Evolutionary conservation across 768 basidiomycete species (phyloP).

Genomic region (Suillus luteus): DNA sequence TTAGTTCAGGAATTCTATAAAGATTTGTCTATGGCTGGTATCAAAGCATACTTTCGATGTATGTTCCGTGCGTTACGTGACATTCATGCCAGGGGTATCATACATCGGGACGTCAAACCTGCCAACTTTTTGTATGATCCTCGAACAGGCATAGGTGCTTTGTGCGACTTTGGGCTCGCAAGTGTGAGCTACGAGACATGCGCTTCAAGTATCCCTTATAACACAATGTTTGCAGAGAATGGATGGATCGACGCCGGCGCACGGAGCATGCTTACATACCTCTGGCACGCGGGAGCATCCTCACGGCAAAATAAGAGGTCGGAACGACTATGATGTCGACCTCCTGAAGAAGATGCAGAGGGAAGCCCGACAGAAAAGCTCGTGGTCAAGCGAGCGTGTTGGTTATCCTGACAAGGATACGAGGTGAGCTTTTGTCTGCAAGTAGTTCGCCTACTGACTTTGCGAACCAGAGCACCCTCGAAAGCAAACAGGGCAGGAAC

Average conservation of each 20-base stretch:
- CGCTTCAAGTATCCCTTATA: slow-evolving; percentile 10
- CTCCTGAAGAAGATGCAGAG: slow-evolving; percentile 58
- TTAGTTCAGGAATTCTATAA: slow-evolving; percentile 71
- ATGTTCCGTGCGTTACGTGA: slow-evolving; percentile 90
- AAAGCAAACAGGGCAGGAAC: slow-evolving; percentile 98
- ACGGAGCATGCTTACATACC: slow-evolving; percentile 79
- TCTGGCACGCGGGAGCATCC: slow-evolving; percentile 58
- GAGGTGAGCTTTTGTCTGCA: slow-evolving; percentile 44
- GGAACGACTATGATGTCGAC: slow-evolving; percentile 48
- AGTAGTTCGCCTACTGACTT: neutral
- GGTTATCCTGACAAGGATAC: slow-evolving; percentile 79
- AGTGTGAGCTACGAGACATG: slow-evolving; percentile 56
- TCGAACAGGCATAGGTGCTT: slow-evolving; percentile 74
- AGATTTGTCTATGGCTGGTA: slow-evolving; percentile 67
- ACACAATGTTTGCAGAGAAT: slow-evolving; percentile 49
- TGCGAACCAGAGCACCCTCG: slow-evolving; percentile 61
- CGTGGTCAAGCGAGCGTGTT: slow-evolving; percentile 62
- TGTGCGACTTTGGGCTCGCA: slow-evolving; percentile 96
- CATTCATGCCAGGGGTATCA: slow-evolving; percentile 81
- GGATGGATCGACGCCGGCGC: slow-evolving; percentile 43
- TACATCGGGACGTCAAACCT: slow-evolving; percentile 97
- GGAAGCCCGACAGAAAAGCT: slow-evolving; percentile 58
- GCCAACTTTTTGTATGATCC: slow-evolving; percentile 97
- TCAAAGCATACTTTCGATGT: slow-evolving; percentile 87
- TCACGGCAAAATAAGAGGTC: slow-evolving; percentile 60